phyloP scores from a whole-genome alignment of 225 moss, liverwort and hornwort species.

The Bryoerythrophyllum caledonicum region DNA sequence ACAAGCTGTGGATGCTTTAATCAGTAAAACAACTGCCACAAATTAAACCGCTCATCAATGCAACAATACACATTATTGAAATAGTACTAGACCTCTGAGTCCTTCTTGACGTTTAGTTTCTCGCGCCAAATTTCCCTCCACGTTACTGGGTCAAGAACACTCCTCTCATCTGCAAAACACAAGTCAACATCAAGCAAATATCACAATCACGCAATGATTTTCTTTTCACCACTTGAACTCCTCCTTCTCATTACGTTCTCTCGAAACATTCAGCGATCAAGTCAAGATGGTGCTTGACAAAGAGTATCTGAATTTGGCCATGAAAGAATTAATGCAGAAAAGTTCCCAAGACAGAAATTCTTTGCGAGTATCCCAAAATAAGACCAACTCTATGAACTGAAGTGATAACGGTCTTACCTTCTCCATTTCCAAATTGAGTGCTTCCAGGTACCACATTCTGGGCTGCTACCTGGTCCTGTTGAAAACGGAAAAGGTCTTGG shows the following conservation, averaged over 20 bases:
- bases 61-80: constrained; percentile 6
- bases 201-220: neutral
- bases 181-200: constrained; percentile 2
- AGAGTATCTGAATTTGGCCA: too few species aligned
- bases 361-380: too few species aligned
- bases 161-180: constrained; percentile 42
- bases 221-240: neutral
- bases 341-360: neutral
- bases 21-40: neutral
- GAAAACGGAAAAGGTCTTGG: constrained; percentile 34
- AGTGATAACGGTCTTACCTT: constrained; percentile 38
- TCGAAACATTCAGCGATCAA: neutral
- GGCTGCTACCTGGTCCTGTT: constrained; percentile 36
- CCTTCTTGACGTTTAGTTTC: constrained; percentile 40
- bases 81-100: constrained; percentile 40
- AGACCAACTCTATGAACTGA: neutral
- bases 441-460: constrained; percentile 20
- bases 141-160: constrained; percentile 57
- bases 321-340: neutral
- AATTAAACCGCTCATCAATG: neutral
- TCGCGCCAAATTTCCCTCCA: constrained; percentile 61
- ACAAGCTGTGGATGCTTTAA: constrained; percentile 1
- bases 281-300: too few species aligned
- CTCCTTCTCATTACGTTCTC: constrained; percentile 1
- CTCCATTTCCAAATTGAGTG: constrained; percentile 40